A percentile compares a stretch with the other conserved stretches of the same genome.
These are phyloP conservation scores for Cystofilobasidium macerans DNA, from an alignment of 768 basidiomycete genomes.

Conservation along the genomic window DNA sequence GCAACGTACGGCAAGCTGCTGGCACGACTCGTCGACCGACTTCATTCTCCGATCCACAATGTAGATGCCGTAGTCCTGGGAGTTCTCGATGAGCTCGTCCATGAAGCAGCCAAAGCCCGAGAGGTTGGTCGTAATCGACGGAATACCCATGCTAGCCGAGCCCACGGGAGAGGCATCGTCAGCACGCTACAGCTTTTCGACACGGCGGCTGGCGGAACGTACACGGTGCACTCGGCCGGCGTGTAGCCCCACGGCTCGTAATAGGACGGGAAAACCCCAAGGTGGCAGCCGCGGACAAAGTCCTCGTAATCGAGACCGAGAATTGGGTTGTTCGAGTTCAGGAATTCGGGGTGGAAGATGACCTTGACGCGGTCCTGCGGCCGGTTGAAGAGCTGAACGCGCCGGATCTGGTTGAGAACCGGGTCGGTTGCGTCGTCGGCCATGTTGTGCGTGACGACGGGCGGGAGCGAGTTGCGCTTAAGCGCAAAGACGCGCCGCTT, in stretches of 20 bases:
- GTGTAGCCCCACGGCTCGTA: slow-evolving; percentile 77
- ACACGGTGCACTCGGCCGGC: slow-evolving; percentile 14
- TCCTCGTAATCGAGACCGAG: slow-evolving; percentile 97
- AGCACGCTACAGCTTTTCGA: too few species aligned
- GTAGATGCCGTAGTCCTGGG: slow-evolving; percentile 82
- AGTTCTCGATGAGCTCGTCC: slow-evolving; percentile 92
- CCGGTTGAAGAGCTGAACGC: slow-evolving; percentile 85
- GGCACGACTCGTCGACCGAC: slow-evolving; percentile 82
- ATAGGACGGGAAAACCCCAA: slow-evolving; percentile 96
- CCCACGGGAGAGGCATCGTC: background rate
- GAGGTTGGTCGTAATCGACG: slow-evolving; percentile 90
- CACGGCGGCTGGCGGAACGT: too few species aligned
- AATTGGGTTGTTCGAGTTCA: slow-evolving; percentile 96
- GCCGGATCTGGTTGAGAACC: slow-evolving; percentile 79
- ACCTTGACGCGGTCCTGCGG: slow-evolving; percentile 80
- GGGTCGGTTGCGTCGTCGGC: slow-evolving; percentile 83
- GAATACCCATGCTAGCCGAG: slow-evolving; percentile 70
- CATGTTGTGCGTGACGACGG: slow-evolving; percentile 99
- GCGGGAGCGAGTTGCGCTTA: slow-evolving; percentile 86
- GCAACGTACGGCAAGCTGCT: slow-evolving; percentile 55
- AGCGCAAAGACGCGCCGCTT: slow-evolving; percentile 95
- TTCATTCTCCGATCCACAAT: slow-evolving; percentile 86
- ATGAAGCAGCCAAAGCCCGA: slow-evolving; percentile 94
- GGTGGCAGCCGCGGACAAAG: slow-evolving; percentile 93
- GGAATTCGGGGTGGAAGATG: slow-evolving; percentile 44